phyloP scores from a whole-genome alignment of 345 rosid genomes.

The Raphanus sativus region DNA sequence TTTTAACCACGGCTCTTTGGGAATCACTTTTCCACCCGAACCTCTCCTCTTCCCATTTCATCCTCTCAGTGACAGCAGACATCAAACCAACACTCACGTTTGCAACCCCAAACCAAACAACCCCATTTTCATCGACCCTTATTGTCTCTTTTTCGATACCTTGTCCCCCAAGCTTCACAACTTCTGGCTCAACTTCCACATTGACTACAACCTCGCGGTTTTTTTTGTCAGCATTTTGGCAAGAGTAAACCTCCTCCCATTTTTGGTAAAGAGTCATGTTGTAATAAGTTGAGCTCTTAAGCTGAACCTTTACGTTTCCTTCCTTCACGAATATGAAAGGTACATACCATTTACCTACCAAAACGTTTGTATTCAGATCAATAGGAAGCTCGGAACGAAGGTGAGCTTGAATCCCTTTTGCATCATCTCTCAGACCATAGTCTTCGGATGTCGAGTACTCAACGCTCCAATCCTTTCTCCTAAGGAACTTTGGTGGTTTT shows the following conservation, averaged over 20 bases:
- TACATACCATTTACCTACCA: slow-evolving; percentile 66
- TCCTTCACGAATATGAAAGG: slow-evolving; percentile 68
- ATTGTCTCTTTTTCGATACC: slow-evolving; percentile 2
- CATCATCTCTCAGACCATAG: slow-evolving; percentile 48
- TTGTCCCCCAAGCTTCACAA: slow-evolving; percentile 36
- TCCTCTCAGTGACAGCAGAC: slow-evolving; percentile 44
- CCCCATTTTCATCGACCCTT: slow-evolving; percentile 33
- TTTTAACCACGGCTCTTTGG: slow-evolving; percentile 33
- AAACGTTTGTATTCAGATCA: slow-evolving; percentile 19
- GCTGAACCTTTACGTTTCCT: slow-evolving; percentile 38
- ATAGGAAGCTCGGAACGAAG: slow-evolving; percentile 48
- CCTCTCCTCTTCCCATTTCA: slow-evolving; percentile 55
- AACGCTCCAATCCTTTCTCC: slow-evolving; percentile 50
- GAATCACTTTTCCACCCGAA: slow-evolving; percentile 48
- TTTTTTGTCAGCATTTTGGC: slow-evolving; percentile 27
- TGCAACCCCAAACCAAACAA: slow-evolving; percentile 42
- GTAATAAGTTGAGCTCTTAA: slow-evolving; percentile 48
- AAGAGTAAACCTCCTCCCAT: slow-evolving; percentile 53
- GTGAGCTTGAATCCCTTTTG: slow-evolving; percentile 47
- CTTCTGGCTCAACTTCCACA: slow-evolving; percentile 41
- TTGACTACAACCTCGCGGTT: slow-evolving; percentile 34
- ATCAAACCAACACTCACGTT: slow-evolving; percentile 49
- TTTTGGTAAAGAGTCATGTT: slow-evolving; percentile 55
- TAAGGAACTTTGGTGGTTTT: slow-evolving; percentile 49
- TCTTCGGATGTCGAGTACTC: slow-evolving; percentile 29